These are phyloP conservation scores for Sclerotiophoma versabilis DNA, from an alignment of 2,329 filamentous ascomycete genomes.

Conservation along the genomic window DNA sequence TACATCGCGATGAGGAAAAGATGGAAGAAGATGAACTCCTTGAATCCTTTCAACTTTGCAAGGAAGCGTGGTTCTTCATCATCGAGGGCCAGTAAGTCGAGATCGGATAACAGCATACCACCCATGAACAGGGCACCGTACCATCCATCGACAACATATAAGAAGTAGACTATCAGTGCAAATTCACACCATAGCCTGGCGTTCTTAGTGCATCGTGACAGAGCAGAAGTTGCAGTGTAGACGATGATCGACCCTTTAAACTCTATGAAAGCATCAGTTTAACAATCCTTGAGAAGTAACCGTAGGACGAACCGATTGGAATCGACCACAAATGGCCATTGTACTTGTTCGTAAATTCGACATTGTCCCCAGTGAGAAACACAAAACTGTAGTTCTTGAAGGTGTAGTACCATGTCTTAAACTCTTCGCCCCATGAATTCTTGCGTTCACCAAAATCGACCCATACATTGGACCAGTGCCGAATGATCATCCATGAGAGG, in stretches of 20 bases:
- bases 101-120: constrained; percentile 48
- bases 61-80: constrained; percentile 55
- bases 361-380: constrained; percentile 63
- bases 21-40: constrained; percentile 47
- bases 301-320: constrained; percentile 27
- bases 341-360: constrained; percentile 60
- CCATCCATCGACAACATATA: constrained; percentile 72
- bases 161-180: constrained; percentile 67
- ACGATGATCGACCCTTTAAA: constrained; percentile 67
- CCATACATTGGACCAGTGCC: constrained; percentile 53
- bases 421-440: constrained; percentile 49
- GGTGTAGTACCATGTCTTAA: constrained; percentile 37
- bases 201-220: constrained; percentile 63
- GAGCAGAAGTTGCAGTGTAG: constrained; percentile 64
- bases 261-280: constrained; percentile 22
- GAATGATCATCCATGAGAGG: constrained; percentile 60
- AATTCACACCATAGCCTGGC: constrained; percentile 63
- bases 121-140: constrained; percentile 56
- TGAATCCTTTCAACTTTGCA: constrained; percentile 60
- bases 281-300: no score
- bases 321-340: constrained; percentile 49
- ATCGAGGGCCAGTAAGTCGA: constrained; percentile 42
- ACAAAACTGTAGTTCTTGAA: constrained; percentile 73
- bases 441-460: constrained; percentile 59
- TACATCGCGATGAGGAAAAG: constrained; percentile 61